Percentiles rank a stretch among this genome's conserved stretches.
phyloP scores from a whole-genome alignment of 108 stramenopile species.

The Discostella pseudostelligera region DNA sequence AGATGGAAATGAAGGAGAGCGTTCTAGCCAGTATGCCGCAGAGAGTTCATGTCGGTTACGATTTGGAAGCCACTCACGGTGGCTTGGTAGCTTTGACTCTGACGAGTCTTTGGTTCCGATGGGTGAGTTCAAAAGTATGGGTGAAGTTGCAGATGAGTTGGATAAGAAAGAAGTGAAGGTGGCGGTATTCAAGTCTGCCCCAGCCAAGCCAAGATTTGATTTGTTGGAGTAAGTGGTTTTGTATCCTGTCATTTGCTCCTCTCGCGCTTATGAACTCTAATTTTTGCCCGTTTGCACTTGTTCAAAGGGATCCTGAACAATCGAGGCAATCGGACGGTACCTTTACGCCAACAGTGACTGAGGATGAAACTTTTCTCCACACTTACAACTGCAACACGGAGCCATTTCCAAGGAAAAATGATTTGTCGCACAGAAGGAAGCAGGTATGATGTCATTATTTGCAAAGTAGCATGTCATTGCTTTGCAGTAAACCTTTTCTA shows the following conservation, averaged over 20 bases:
- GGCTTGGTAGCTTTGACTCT: constrained; percentile 79
- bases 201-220: constrained; percentile 44
- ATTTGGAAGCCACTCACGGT: constrained; percentile 80
- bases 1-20: constrained; percentile 79
- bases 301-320: constrained; percentile 37
- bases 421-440: constrained; percentile 78
- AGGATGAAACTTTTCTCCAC: constrained; percentile 67
- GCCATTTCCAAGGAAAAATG: constrained; percentile 63
- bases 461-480: too few species aligned
- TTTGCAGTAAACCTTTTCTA: neutral
- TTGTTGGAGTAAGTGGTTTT: constrained; percentile 31
- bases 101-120: constrained; percentile 87
- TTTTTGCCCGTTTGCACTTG: neutral
- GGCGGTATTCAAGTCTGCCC: constrained; percentile 46
- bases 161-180: constrained; percentile 41
- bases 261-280: neutral
- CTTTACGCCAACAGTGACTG: constrained; percentile 53
- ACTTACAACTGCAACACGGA: constrained; percentile 88
- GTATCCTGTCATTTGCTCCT: neutral
- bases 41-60: constrained; percentile 79
- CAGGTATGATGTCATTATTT: constrained; percentile 39
- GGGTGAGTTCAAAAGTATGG: constrained; percentile 43
- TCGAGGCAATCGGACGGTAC: constrained; percentile 12
- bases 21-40: constrained; percentile 86
- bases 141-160: constrained; percentile 39